phyloP scores from a whole-genome alignment of 495 filamentous ascomycete species.

The Hypoxylon fuscum region DNA sequence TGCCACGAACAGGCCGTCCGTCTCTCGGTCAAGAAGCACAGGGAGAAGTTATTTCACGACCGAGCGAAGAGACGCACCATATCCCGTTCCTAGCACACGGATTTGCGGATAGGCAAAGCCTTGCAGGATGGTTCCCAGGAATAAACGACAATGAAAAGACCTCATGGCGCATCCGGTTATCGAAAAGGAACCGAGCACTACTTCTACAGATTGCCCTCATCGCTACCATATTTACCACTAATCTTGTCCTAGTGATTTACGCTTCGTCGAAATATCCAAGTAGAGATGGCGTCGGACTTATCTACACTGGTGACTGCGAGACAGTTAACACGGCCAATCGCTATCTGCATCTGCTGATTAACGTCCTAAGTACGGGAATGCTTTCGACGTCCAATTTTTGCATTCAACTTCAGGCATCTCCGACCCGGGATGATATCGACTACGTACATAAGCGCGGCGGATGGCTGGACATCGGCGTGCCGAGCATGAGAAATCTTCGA shows the following conservation, averaged over 20 bases:
- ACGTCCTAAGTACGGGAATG: slow-evolving; percentile 43
- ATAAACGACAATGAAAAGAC: neutral
- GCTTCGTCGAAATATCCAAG: neutral
- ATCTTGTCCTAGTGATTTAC: neutral
- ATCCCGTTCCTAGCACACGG: neutral
- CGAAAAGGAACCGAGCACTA: neutral
- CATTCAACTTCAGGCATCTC: slow-evolving; percentile 51
- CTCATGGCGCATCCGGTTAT: neutral
- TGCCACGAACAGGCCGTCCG: no score
- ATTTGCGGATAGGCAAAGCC: neutral
- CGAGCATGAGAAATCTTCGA: slow-evolving; percentile 48
- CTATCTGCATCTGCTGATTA: neutral
- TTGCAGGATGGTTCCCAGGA: neutral
- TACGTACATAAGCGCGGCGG: slow-evolving; percentile 41
- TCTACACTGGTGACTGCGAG: neutral
- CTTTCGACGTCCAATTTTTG: slow-evolving; percentile 53
- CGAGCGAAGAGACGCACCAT: neutral
- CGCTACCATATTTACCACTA: neutral
- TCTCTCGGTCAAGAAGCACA: no score
- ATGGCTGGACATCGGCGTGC: slow-evolving; percentile 56
- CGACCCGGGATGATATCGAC: slow-evolving; percentile 51
- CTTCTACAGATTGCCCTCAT: neutral
- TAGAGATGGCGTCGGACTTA: neutral
- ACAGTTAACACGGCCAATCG: neutral
- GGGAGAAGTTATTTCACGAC: neutral